A percentile compares a stretch with the other conserved stretches of the same genome.
Evolutionary conservation across 1,284 basidiomycete genomes (phyloP).

Genomic region (Schizophyllum amplum): DNA sequence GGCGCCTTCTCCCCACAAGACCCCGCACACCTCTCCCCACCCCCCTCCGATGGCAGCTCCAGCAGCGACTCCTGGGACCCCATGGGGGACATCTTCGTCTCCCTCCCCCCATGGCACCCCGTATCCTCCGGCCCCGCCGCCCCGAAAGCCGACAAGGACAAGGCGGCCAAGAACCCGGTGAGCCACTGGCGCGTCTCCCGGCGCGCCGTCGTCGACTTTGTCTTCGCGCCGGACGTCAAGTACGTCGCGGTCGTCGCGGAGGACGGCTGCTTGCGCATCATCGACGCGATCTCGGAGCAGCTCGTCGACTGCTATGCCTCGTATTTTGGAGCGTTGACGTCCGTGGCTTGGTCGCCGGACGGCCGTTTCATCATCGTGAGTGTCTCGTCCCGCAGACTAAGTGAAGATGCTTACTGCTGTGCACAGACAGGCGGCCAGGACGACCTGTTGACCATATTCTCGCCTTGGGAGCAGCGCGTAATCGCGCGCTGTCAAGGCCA

Average conservation of each 20-base stretch:
- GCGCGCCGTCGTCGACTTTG: constrained; percentile 73
- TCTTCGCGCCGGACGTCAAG: constrained; percentile 85
- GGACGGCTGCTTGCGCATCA: constrained; percentile 82
- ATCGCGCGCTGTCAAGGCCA: constrained; percentile 98
- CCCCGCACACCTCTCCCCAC: constrained; percentile 24
- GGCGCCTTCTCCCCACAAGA: constrained; percentile 58
- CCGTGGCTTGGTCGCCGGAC: constrained; percentile 92
- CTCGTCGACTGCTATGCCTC: constrained; percentile 86
- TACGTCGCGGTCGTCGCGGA: constrained; percentile 82
- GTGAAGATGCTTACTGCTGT: too few species aligned
- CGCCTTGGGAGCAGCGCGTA: constrained; percentile 85
- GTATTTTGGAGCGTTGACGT: constrained; percentile 87
- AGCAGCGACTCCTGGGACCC: constrained; percentile 57
- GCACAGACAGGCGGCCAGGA: constrained; percentile 66
- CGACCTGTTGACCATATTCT: constrained; percentile 89
- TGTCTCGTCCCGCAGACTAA: too few species aligned
- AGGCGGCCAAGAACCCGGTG: constrained; percentile 73
- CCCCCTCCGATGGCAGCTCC: constrained; percentile 12
- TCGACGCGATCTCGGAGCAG: constrained; percentile 82
- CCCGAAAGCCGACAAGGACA: constrained; percentile 31
- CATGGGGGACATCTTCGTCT: constrained; percentile 68
- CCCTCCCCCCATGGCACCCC: constrained; percentile 76
- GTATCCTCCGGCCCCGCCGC: constrained; percentile 29
- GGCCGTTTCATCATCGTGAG: constrained; percentile 83
- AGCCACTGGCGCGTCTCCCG: constrained; percentile 76